A percentile compares a stretch with the other conserved stretches of the same genome.
Conservation (phyloP, 306 rosid species). For the Gleditsia sinensis region DNA sequence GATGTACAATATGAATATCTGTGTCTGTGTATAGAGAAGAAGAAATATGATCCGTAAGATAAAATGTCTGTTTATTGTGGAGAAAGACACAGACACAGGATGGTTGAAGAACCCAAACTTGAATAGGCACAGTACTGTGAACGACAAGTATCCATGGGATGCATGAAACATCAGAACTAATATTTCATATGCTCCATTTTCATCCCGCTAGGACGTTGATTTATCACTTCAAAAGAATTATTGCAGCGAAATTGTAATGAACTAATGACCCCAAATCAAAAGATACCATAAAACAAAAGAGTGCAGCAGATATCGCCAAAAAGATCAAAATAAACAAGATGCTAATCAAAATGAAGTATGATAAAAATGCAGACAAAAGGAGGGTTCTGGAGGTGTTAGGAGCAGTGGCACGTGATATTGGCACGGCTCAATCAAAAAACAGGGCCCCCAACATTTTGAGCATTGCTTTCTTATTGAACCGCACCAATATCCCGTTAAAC, state of each 20-base stretch:
- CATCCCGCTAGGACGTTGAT: neutral
- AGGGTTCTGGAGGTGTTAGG: slow-evolving; percentile 13
- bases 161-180: slow-evolving; percentile 4
- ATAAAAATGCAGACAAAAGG: neutral
- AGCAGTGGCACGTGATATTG: slow-evolving; percentile 84
- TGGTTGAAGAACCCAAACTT: slow-evolving; percentile 13
- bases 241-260: neutral
- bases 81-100: neutral
- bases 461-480: slow-evolving; percentile 89
- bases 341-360: neutral
- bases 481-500: slow-evolving; percentile 90
- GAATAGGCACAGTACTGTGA: neutral
- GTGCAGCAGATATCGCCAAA: neutral
- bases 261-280: neutral
- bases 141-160: neutral
- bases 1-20: neutral
- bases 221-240: neutral
- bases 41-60: neutral
- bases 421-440: slow-evolving; percentile 98
- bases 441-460: slow-evolving; percentile 38
- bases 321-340: neutral
- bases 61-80: neutral
- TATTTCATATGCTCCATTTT: neutral
- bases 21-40: neutral
- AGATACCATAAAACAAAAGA: neutral